phyloP scores from a whole-genome alignment of 108 stramenopile genomes.

The Mediolabrus comicus region DNA sequence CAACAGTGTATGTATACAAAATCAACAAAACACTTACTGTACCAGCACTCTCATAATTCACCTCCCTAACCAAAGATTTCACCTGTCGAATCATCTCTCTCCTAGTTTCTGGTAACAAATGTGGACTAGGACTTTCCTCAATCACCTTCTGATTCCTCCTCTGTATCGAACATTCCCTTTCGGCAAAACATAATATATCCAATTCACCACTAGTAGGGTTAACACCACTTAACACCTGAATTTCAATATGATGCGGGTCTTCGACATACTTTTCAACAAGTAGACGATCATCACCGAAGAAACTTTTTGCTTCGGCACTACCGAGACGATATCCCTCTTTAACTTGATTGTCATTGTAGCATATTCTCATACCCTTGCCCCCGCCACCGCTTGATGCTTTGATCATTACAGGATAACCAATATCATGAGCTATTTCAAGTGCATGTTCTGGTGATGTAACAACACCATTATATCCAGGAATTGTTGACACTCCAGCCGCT shows the following conservation, averaged over 20 bases:
- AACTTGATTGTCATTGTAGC: constrained; percentile 78
- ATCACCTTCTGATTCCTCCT: constrained; percentile 98
- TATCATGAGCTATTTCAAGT: constrained; percentile 75
- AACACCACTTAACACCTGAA: constrained; percentile 90
- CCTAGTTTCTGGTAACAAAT: constrained; percentile 73
- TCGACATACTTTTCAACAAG: constrained; percentile 97
- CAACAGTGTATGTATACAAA: neutral
- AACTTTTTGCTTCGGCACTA: constrained; percentile 83
- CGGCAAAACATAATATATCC: constrained; percentile 82
- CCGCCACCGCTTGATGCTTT: constrained; percentile 97
- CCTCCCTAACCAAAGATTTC: constrained; percentile 70
- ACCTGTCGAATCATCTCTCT: constrained; percentile 88
- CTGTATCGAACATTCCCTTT: constrained; percentile 96
- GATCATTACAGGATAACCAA: constrained; percentile 99
- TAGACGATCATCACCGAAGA: constrained; percentile 94
- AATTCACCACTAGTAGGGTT: constrained; percentile 48
- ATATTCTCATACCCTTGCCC: constrained; percentile 98
- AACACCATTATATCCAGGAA: constrained; percentile 91
- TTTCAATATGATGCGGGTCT: constrained; percentile 97
- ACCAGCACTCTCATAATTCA: constrained; percentile 89
- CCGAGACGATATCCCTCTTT: constrained; percentile 75
- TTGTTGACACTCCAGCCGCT: constrained; percentile 85
- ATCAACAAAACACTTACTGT: constrained; percentile 62
- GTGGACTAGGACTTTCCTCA: constrained; percentile 89
- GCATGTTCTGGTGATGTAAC: constrained; percentile 46